Evolutionary conservation across 441 rosid genomes (phyloP), one percentile per base, ranked within the genome.

Genomic region (Bruguiera hainesii): DNA sequence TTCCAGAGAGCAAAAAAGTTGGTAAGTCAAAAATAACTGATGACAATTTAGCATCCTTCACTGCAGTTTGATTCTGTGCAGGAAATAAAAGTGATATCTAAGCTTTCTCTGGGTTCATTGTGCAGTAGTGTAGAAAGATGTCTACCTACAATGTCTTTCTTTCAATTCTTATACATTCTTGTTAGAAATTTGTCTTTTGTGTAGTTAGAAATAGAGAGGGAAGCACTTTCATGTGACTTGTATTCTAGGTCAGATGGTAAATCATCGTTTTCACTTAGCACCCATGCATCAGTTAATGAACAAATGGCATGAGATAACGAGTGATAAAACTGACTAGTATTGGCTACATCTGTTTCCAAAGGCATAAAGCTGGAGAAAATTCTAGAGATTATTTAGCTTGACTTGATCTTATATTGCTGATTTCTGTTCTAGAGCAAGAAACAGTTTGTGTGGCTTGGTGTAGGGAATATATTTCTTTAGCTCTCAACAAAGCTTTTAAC

Each of bases 1-100:
- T 95, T 78, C 96, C 96, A 0, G 96, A 78, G 81, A 92, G 98
- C 81, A 95, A 90, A 83, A 85, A 98, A 78, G 97, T 90, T 79
- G 97, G 99, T 92, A 86, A 87, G 96, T 75, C 61, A 19, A 56
- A 73, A 37, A 25, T 55, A 19, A 42, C 50, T 35, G 50, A 18
- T 19, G 25, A 39, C 33, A 42, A 55, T 52, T 52, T 13, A n/a
- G 57, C 13, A 13, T 52, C 13, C 15, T 69, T 19, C 29, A 20
- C 5, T 37, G n/a, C 46, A 20, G 30, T 39, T 31, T 56, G 60
- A 57, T 56, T 64, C 39, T 68, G 25, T 46, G 63, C 53, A 39
- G 15, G 31, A 31, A 29, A 11, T 19, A 52, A 11, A n/a, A 21
- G 56, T 15, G 0, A 21, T 52, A 19, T 52, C 56, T 52, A 52